Conservation (phyloP, 2,329 filamentous ascomycete genomes). For the Microsporum canis region DNA sequence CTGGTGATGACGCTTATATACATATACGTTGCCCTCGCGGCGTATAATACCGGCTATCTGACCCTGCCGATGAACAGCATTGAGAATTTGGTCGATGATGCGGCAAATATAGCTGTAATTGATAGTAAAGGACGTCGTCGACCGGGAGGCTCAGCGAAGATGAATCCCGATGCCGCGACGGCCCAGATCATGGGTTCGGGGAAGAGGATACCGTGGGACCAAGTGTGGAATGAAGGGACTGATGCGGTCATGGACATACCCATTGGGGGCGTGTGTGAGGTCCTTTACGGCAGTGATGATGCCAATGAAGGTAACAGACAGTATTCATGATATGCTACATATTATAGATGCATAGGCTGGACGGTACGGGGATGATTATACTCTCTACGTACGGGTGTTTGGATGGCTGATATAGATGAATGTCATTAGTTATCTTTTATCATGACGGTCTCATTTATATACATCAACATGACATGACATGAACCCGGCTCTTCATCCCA, state of each 20-base stretch:
- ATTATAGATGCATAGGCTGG: background rate
- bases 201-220: constrained; percentile 56
- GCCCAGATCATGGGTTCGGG: constrained; percentile 34
- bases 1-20: constrained; percentile 80
- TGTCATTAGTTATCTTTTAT: background rate
- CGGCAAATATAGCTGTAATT: constrained; percentile 71
- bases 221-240: constrained; percentile 81
- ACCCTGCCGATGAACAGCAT: constrained; percentile 68
- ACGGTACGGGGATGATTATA: background rate
- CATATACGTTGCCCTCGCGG: constrained; percentile 84
- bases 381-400: background rate
- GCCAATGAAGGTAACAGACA: background rate
- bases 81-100: constrained; percentile 86
- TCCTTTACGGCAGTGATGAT: constrained; percentile 62
- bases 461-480: background rate
- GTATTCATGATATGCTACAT: background rate
- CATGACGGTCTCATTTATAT: background rate
- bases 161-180: constrained; percentile 32
- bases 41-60: constrained; percentile 80
- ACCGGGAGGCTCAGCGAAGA: constrained; percentile 33
- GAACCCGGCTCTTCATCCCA: background rate
- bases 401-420: background rate
- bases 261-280: constrained; percentile 85
- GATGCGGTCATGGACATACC: constrained; percentile 97
- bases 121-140: constrained; percentile 55